A percentile compares a stretch with the other conserved stretches of the same genome.
phyloP scores from a whole-genome alignment of 1,284 basidiomycete genomes.

The Cutaneotrichosporon sp. region DNA sequence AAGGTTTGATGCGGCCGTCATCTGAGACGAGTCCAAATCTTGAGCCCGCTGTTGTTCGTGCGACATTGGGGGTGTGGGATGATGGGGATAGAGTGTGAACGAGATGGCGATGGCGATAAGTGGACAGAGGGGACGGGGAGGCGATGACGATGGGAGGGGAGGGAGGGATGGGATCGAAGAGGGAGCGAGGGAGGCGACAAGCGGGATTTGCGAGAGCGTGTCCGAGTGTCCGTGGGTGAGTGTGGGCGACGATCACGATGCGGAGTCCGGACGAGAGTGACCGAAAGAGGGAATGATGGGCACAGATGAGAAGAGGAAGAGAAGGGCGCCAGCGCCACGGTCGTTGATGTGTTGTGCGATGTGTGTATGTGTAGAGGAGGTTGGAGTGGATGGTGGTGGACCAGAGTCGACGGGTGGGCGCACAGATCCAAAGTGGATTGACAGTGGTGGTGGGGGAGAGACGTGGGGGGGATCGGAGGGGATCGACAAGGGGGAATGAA shows the following conservation, averaged over 20 bases:
- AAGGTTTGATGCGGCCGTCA: not conserved
- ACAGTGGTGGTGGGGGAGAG: not conserved
- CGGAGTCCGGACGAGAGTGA: no score
- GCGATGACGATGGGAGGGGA: not conserved
- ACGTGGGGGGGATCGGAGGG: not conserved
- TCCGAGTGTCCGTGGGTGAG: no score
- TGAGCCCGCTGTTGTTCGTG: slow-evolving; percentile 2
- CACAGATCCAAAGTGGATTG: slow-evolving; percentile 4
- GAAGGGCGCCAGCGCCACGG: no score
- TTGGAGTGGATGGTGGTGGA: no score
- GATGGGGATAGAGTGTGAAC: no score
- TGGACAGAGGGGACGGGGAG: not conserved
- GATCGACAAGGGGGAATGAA: not conserved
- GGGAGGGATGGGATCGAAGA: not conserved
- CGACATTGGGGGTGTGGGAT: not conserved
- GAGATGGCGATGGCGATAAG: not conserved
- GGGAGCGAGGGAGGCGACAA: not conserved
- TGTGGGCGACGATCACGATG: no score
- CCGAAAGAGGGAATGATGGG: not conserved
- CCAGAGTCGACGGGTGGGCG: not conserved
- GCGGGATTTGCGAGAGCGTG: not conserved
- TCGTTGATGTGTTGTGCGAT: no score
- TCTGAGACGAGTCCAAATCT: not conserved
- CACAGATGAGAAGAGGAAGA: no score
- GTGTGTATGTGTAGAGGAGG: slow-evolving; percentile 6